Evolutionary conservation across 495 filamentous ascomycete species (phyloP), one percentile per base, ranked within the genome.

Genomic region (Aspergillus saccharolyticus): DNA sequence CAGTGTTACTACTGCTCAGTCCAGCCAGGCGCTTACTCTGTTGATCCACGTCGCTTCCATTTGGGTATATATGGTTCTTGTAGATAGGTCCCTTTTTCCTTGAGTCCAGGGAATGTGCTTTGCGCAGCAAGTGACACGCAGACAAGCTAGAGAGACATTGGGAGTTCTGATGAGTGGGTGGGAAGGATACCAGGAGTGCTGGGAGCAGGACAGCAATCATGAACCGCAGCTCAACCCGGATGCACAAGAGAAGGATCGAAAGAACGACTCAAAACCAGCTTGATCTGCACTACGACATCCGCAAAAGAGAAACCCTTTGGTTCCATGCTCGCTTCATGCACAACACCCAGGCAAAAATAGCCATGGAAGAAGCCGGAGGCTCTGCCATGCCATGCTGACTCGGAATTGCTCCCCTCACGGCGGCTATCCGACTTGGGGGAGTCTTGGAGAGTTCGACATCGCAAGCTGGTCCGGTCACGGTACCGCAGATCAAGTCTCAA

Each of bases 1-100:
- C 47, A 50, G 24, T 25, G 21, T 24, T 50, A 17, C 47, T 3
- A 4, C 17, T 15, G 47, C 47, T 50, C 47, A 50, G 0, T 24
- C n/a, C 15, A n/a, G 47, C 16, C 22, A 18, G 47, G 17, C n/a
- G 44, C 28, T 25, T 50, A n/a, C 10, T 49, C 20, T 50, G 24
- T 50, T 50, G 22, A n/a, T 46, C 21, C 19, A 12, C 44, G 33
- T 50, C 22, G 12, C 7, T 45, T 50, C 15, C 39, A 30, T 46
- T 22, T 30, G 50, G 28, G 49, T 45, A 24, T 43, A 57, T 61
- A 57, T 57, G 56, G 54, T 55, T 33, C 54, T 49, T 46, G 60
- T 63, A 63, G 60, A 63, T 54, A 54, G 60, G 47, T 52, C 15
- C 59, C 22, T 17, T 56, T 52, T 53, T 44, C 54, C 39, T 22